Evolutionary conservation across 345 rosid genomes (phyloP), one percentile per base, ranked within the genome.

Genomic region (Camelina laxa): DNA sequence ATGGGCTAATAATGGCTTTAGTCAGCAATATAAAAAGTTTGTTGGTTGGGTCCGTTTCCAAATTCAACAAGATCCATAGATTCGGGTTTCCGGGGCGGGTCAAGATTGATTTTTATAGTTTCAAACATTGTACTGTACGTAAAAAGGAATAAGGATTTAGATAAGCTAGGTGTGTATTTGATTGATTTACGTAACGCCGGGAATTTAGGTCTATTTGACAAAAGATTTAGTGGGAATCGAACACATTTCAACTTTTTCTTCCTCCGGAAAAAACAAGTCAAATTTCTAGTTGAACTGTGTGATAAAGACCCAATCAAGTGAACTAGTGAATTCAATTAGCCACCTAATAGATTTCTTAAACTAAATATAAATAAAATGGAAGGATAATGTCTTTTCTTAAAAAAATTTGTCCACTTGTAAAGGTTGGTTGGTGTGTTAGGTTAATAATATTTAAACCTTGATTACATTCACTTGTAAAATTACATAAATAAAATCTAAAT

Each of bases 181-280:
- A 45, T 44, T 16, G 61, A 71, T 49, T 42, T 50, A 36, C 24
- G 24, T 24, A 2, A 24, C 27, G 4, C 27, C 1, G 60, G 11
- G 30, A 7, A 27, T 7, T 51, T 9, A 35, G 16, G 60, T 38
- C 10, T 49, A 16, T 42, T 42, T 8, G 30, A 69, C 39, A 36
- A 53, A 15, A 21, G 13, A 4, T 41, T 55, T 27, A 56, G 73
- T 56, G 73, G 64, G 54, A 54, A 39, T 39, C 62, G 51, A 68
- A 22, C 19, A 3, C 2, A 10, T 45, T 16, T 27, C 30, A 1
- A 8, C 14, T 24, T 63, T 42, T 48, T 49, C 15, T 45, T 14
- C 50, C 21, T 3, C 27, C 16, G 44, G 42, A 11, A 21, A 35
- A 66, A 36, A 48, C 36, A 14, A 36, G 60, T 51, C 72, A 67